Conservation (phyloP, 2,329 filamentous ascomycete species). For the Graphilbum ipis-grandicollis region DNA sequence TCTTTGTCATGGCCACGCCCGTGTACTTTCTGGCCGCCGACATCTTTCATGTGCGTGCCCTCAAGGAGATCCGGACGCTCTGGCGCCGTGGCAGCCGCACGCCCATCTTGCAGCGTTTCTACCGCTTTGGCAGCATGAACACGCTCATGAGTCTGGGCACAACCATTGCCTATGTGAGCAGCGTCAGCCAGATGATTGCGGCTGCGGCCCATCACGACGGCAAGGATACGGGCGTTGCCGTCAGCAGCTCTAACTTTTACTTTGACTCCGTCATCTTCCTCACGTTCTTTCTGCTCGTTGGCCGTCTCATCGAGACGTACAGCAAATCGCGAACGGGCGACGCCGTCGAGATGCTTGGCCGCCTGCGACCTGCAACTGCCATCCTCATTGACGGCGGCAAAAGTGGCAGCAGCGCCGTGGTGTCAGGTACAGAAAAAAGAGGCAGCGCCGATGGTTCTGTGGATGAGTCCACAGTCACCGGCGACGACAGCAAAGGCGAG, state of each 20-base stretch:
- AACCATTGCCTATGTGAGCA: conserved; percentile 72
- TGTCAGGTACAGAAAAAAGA: too few species aligned
- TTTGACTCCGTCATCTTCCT: conserved; percentile 90
- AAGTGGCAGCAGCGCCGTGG: too few species aligned
- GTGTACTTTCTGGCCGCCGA: conserved; percentile 79
- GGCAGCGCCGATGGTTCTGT: too few species aligned
- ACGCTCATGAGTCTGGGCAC: conserved; percentile 82
- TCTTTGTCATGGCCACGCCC: conserved; percentile 68
- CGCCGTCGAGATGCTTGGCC: conserved; percentile 63
- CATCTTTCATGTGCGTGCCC: conserved; percentile 61
- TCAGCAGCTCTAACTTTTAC: conserved; percentile 45
- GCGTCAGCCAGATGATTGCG: conserved; percentile 58
- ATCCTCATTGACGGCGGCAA: conserved; percentile 38
- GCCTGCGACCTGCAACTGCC: conserved; percentile 61
- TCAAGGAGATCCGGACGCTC: conserved; percentile 61
- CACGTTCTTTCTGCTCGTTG: conserved; percentile 67
- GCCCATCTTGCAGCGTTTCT: conserved; percentile 59
- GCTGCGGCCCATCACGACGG: conserved; percentile 22
- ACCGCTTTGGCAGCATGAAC: conserved; percentile 95
- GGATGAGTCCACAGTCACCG: neutral
- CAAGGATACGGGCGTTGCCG: conserved; percentile 14
- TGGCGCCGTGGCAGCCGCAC: conserved; percentile 63
- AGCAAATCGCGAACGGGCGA: conserved; percentile 84
- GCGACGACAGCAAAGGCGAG: neutral
- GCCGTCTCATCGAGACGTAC: conserved; percentile 68